A percentile compares a stretch with the other conserved stretches of the same genome.
These are phyloP conservation scores for Heterobasidion parviporum DNA, from an alignment of 1,284 basidiomycete species.

Conservation along the genomic window DNA sequence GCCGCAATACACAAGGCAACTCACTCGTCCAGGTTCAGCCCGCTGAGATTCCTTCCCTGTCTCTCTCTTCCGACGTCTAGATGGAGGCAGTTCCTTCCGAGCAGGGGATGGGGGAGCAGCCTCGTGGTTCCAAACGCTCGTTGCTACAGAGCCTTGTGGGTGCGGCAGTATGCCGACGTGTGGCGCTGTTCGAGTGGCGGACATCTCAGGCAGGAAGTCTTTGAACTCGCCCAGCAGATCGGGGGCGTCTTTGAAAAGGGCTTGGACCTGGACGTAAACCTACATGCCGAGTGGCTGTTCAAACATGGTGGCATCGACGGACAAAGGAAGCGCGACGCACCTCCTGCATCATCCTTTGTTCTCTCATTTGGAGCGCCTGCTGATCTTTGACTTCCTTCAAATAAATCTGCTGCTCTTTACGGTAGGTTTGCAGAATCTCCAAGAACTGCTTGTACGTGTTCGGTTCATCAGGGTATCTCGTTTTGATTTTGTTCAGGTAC, in stretches of 20 bases:
- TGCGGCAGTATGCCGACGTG: constrained; percentile 35
- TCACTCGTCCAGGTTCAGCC: constrained; percentile 8
- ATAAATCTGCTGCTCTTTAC: constrained; percentile 51
- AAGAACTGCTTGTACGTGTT: constrained; percentile 98
- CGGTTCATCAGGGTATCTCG: constrained; percentile 83
- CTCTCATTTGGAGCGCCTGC: constrained; percentile 8
- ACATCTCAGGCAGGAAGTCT: constrained; percentile 83
- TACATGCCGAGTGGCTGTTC: constrained; percentile 25
- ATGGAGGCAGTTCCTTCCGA: constrained; percentile 11
- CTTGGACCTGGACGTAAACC: constrained; percentile 90
- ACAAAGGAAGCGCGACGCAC: constrained; percentile 32
- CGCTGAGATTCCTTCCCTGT: constrained; percentile 7
- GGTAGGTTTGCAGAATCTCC: constrained; percentile 96
- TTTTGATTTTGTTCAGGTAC: constrained; percentile 99
- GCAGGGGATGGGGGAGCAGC: constrained; percentile 22
- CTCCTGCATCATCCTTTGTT: constrained; percentile 82
- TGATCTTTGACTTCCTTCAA: constrained; percentile 7
- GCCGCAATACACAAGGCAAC: neutral
- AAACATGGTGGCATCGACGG: neutral
- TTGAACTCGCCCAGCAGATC: constrained; percentile 96
- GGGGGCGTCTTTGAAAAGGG: constrained; percentile 87
- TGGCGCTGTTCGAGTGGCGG: constrained; percentile 23
- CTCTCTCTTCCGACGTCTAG: constrained; percentile 11
- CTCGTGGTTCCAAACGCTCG: constrained; percentile 19
- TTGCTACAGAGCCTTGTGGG: constrained; percentile 25